Conservation (phyloP, 352 stramenopile species). For the Lagenidium giganteum region DNA sequence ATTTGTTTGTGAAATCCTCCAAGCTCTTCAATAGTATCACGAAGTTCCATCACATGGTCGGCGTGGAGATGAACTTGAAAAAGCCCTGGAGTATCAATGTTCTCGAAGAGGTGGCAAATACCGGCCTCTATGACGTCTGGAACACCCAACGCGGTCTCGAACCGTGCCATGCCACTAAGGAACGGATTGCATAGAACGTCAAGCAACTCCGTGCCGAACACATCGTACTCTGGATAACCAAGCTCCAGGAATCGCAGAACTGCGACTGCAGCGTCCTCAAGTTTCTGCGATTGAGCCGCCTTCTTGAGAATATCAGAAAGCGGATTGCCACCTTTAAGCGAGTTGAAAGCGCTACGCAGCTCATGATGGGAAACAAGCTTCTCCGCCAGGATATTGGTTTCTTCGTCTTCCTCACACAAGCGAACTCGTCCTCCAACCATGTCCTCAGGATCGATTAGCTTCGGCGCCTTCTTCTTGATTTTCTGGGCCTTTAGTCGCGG, state of each 20-base stretch:
- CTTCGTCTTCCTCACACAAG: slow-evolving; percentile 57
- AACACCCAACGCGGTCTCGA: slow-evolving; percentile 79
- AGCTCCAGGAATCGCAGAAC: slow-evolving; percentile 81
- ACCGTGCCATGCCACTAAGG: slow-evolving; percentile 77
- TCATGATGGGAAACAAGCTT: slow-evolving; percentile 80
- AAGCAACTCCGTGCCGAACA: slow-evolving; percentile 68
- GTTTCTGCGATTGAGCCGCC: slow-evolving; percentile 45
- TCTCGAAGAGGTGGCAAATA: slow-evolving; percentile 74
- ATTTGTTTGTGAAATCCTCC: slow-evolving; percentile 81
- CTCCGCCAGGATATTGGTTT: slow-evolving; percentile 58
- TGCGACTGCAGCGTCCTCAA: slow-evolving; percentile 65
- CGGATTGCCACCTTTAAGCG: slow-evolving; percentile 65
- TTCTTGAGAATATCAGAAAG: slow-evolving; percentile 66
- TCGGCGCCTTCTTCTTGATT: slow-evolving; percentile 44
- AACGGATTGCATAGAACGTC: slow-evolving; percentile 84
- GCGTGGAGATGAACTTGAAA: slow-evolving; percentile 79
- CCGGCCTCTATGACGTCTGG: slow-evolving; percentile 75
- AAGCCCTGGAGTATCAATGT: slow-evolving; percentile 67
- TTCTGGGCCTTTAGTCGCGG: slow-evolving; percentile 41
- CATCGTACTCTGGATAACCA: slow-evolving; percentile 81
- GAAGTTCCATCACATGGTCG: slow-evolving; percentile 71
- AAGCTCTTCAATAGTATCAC: slow-evolving; percentile 77
- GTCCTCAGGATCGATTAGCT: slow-evolving; percentile 80
- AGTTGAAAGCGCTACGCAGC: slow-evolving; percentile 63
- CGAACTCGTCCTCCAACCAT: slow-evolving; percentile 73